phyloP scores from a whole-genome alignment of 495 filamentous ascomycete species.

The Penicillium bovifimosum region DNA sequence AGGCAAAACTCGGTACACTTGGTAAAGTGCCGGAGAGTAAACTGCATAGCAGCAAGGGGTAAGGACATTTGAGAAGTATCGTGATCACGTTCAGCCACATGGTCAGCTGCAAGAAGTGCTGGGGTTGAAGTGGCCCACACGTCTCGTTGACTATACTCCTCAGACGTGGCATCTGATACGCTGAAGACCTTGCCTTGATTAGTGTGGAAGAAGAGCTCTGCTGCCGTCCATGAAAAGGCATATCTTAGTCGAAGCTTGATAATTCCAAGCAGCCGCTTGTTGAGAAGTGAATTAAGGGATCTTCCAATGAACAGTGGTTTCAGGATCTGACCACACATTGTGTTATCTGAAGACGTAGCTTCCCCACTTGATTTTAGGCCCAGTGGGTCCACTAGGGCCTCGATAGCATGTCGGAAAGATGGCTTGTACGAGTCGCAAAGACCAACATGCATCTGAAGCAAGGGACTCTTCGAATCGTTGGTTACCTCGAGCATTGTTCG shows the following conservation, averaged over 20 bases:
- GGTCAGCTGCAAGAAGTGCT: conserved; percentile 43
- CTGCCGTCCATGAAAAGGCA: conserved; percentile 61
- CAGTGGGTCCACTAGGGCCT: conserved; percentile 39
- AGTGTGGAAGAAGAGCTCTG: conserved; percentile 54
- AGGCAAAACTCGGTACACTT: conserved; percentile 85
- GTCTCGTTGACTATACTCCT: conserved; percentile 18
- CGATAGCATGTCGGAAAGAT: conserved; percentile 32
- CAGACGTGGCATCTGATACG: not conserved
- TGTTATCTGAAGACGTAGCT: not conserved
- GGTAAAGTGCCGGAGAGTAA: conserved; percentile 70
- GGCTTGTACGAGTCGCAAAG: conserved; percentile 48
- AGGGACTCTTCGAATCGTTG: not conserved
- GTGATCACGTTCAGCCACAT: conserved; percentile 33
- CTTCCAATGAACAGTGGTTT: conserved; percentile 62
- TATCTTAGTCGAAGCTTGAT: conserved; percentile 52
- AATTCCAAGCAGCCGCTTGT: conserved; percentile 59
- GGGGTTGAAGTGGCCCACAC: conserved; percentile 22
- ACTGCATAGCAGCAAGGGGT: conserved; percentile 75
- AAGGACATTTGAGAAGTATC: conserved; percentile 43
- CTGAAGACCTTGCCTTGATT: conserved; percentile 29
- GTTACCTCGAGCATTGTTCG: conserved; percentile 39
- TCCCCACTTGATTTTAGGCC: conserved; percentile 1
- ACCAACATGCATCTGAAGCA: conserved; percentile 40
- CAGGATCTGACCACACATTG: conserved; percentile 20
- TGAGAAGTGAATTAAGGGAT: conserved; percentile 65